phyloP scores from a whole-genome alignment of 495 filamentous ascomycete species.

The Podospora didyma region DNA sequence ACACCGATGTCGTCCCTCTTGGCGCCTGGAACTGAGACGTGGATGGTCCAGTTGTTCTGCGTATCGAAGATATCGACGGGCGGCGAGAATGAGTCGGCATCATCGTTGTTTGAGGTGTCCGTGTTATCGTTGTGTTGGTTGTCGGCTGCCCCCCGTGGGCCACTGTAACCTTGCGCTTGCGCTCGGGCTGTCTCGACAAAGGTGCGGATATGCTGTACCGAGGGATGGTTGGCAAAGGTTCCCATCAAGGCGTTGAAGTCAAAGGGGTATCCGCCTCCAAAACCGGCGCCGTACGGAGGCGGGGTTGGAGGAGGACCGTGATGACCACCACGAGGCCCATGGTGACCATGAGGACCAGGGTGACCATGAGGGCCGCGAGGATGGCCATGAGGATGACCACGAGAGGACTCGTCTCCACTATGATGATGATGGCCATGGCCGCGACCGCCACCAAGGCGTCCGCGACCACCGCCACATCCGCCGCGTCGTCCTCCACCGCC shows the following conservation, averaged over 20 bases:
- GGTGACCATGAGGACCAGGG: neutral
- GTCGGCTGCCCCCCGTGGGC: neutral
- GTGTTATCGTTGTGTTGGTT: slow-evolving; percentile 4
- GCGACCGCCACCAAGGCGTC: slow-evolving; percentile 12
- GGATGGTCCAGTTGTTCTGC: slow-evolving; percentile 56
- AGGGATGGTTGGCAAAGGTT: slow-evolving; percentile 36
- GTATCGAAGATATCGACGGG: slow-evolving; percentile 71
- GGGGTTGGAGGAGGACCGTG: slow-evolving; percentile 3
- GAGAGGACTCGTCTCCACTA: too few species aligned
- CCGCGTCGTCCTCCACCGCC: slow-evolving; percentile 10
- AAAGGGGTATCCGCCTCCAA: slow-evolving; percentile 14
- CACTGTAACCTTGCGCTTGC: neutral
- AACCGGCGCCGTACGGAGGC: slow-evolving; percentile 15
- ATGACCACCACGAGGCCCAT: too few species aligned
- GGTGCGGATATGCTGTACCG: slow-evolving; percentile 37
- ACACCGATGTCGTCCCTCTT: slow-evolving; percentile 74
- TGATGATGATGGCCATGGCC: slow-evolving; percentile 15
- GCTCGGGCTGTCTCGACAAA: slow-evolving; percentile 26
- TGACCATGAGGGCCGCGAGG: too few species aligned
- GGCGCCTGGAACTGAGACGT: slow-evolving; percentile 71
- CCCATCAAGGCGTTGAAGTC: slow-evolving; percentile 35
- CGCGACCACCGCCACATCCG: slow-evolving; percentile 9
- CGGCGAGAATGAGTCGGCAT: slow-evolving; percentile 47
- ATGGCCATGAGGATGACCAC: slow-evolving; percentile 1
- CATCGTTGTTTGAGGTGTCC: slow-evolving; percentile 20